Percentiles rank a stretch among this genome's conserved stretches.
These are phyloP conservation scores for Rhizophora mangle DNA, from an alignment of 345 rosid species.

Conservation along the genomic window DNA sequence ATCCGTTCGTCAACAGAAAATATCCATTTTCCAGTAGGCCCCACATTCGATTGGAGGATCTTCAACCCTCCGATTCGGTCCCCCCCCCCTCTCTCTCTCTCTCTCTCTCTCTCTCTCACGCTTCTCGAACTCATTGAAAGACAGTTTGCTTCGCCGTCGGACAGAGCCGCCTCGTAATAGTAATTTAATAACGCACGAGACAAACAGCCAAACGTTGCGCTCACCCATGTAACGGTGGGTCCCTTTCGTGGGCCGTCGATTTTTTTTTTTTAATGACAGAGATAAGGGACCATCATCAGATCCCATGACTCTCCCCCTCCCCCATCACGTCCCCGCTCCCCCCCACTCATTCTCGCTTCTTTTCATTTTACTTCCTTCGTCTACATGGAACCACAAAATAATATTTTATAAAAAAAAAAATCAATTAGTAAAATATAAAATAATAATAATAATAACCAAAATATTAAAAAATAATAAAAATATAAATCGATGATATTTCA, in stretches of 20 bases:
- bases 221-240: conserved; percentile 15
- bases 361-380: neutral
- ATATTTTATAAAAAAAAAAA: no score
- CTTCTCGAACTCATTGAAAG: no score
- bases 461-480: no score
- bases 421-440: no score
- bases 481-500: no score
- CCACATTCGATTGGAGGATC: conserved; percentile 25
- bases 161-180: conserved; percentile 25
- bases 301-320: conserved; percentile 29
- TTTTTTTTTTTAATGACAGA: neutral
- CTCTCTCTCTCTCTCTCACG: no score
- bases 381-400: no score
- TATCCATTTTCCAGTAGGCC: neutral
- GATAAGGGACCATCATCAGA: conserved; percentile 20
- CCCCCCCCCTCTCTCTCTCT: no score
- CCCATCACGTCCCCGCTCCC: conserved; percentile 33
- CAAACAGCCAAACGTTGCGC: neutral
- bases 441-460: no score
- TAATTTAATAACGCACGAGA: neutral
- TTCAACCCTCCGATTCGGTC: neutral
- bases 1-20: conserved; percentile 26
- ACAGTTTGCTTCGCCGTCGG: conserved; percentile 22
- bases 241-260: conserved; percentile 19
- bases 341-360: neutral